phyloP scores from a whole-genome alignment of 2,329 filamentous ascomycete species.

The Epichloe amarillans region DNA sequence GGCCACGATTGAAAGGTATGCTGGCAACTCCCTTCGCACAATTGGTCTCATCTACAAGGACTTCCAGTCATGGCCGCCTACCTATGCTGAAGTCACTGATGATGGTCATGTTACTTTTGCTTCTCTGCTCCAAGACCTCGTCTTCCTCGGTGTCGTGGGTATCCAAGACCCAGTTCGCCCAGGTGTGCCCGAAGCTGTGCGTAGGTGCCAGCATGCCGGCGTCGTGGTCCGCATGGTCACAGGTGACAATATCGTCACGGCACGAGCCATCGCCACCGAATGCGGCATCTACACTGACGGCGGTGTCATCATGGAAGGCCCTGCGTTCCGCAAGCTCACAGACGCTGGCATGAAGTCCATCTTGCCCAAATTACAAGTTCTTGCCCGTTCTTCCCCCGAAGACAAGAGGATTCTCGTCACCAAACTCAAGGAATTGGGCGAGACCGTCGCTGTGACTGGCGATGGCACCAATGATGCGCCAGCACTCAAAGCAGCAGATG shows the following conservation, averaged over 20 bases:
- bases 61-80: conserved; percentile 71
- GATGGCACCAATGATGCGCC: conserved; percentile 78
- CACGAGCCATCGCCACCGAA: conserved; percentile 64
- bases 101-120: conserved; percentile 41
- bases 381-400: conserved; percentile 63
- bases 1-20: conserved; percentile 59
- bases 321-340: conserved; percentile 61
- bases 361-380: conserved; percentile 55
- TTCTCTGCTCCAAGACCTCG: conserved; percentile 54
- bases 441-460: conserved; percentile 72
- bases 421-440: conserved; percentile 55
- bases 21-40: conserved; percentile 70
- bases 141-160: conserved; percentile 57
- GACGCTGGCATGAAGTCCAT: conserved; percentile 49
- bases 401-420: conserved; percentile 64
- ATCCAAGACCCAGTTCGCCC: conserved; percentile 70
- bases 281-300: conserved; percentile 61
- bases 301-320: conserved; percentile 59
- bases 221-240: conserved; percentile 79
- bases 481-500: conserved; percentile 66
- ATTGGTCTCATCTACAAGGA: conserved; percentile 77
- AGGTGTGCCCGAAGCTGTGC: conserved; percentile 63
- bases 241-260: conserved; percentile 68
- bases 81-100: conserved; percentile 30
- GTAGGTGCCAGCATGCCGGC: conserved; percentile 56